Evolutionary conservation across 305 asterid species (phyloP).

Genomic region (Fraxinus paxiana): DNA sequence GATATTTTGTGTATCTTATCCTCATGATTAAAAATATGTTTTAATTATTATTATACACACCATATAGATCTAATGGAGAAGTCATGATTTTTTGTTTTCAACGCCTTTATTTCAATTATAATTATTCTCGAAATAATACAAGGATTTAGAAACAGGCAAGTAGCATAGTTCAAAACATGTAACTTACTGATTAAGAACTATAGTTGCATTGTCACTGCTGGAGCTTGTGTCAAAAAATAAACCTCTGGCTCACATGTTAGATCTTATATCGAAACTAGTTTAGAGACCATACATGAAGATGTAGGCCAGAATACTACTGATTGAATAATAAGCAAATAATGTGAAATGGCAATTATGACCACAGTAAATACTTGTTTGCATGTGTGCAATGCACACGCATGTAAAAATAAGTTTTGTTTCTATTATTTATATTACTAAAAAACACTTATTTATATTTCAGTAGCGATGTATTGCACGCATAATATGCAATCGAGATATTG

Average conservation of each 20-base stretch:
- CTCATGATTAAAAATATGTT: neutral
- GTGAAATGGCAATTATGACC: neutral
- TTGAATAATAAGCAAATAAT: neutral
- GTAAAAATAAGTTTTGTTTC: neutral
- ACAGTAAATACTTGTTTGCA: neutral
- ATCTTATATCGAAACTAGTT: neutral
- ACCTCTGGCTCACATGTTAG: neutral
- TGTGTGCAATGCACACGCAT: neutral
- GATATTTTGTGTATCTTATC: neutral
- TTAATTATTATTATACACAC: neutral
- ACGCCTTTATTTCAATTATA: neutral
- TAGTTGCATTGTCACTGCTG: neutral
- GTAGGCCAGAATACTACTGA: neutral
- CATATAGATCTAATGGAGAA: neutral
- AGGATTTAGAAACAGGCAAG: neutral
- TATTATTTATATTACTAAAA: neutral
- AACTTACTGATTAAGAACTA: neutral
- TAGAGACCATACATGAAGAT: neutral
- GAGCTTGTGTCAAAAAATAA: neutral
- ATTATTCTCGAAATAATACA: neutral
- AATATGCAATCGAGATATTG: neutral
- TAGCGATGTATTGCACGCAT: neutral
- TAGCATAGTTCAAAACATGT: neutral
- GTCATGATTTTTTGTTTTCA: neutral
- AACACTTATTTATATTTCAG: neutral